Evolutionary conservation across 1,284 basidiomycete species (phyloP).

Genomic region (Leccinum solheimii): DNA sequence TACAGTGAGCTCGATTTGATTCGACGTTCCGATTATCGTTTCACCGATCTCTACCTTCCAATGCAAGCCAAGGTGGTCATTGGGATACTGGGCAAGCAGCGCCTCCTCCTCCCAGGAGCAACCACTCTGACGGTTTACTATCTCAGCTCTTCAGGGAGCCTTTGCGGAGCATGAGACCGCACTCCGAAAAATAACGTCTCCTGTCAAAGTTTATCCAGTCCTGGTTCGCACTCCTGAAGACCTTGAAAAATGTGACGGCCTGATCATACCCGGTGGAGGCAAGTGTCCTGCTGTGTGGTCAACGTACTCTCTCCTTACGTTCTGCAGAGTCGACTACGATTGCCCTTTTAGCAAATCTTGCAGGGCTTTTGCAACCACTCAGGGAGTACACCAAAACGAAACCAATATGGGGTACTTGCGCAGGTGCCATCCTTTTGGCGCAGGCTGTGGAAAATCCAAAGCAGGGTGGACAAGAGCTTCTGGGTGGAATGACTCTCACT

Average conservation of each 20-base stretch:
- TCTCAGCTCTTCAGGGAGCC: constrained; percentile 86
- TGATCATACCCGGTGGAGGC: constrained; percentile 93
- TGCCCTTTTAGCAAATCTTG: constrained; percentile 77
- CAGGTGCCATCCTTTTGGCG: constrained; percentile 91
- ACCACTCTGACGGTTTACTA: constrained; percentile 3
- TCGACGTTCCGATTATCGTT: neutral
- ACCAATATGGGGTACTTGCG: constrained; percentile 96
- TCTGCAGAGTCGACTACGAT: constrained; percentile 88
- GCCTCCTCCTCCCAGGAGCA: neutral
- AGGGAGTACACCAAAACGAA: constrained; percentile 66
- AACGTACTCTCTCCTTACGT: constrained; percentile 4
- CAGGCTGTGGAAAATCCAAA: constrained; percentile 75
- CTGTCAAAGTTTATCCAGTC: constrained; percentile 49
- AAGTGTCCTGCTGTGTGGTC: constrained; percentile 17
- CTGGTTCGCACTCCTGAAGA: constrained; percentile 80
- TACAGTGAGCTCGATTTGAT: neutral
- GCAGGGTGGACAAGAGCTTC: constrained; percentile 84
- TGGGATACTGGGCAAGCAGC: constrained; percentile 32
- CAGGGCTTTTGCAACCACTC: constrained; percentile 81
- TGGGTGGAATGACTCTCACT: constrained; percentile 80
- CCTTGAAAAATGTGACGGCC: constrained; percentile 74
- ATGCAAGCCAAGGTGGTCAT: constrained; percentile 24
- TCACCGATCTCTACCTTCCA: neutral
- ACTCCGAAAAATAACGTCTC: constrained; percentile 57
- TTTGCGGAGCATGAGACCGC: constrained; percentile 86